phyloP scores from a whole-genome alignment of 2,329 filamentous ascomycete species.

The Chrysoporthe cubensis region DNA sequence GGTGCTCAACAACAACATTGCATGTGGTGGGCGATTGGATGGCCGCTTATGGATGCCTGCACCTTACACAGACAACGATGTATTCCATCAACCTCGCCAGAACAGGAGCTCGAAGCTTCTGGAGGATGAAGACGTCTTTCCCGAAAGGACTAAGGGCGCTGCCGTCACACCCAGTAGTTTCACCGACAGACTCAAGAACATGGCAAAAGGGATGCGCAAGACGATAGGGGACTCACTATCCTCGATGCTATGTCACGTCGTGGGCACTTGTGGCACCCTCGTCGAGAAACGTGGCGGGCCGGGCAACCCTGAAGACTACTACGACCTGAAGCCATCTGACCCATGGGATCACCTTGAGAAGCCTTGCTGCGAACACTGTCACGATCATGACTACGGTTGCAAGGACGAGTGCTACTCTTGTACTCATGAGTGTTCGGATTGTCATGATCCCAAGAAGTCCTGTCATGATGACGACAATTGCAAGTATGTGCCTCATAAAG shows the following conservation, averaged over 20 bases:
- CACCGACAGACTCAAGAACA: not conserved
- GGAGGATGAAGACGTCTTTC: not conserved
- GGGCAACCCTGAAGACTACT: conserved; percentile 1
- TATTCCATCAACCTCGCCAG: conserved; percentile 5
- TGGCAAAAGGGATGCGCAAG: conserved; percentile 1
- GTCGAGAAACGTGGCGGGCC: conserved; percentile 10
- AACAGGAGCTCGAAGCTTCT: not conserved
- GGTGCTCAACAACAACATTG: not conserved
- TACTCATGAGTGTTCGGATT: not conserved
- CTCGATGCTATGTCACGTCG: not conserved
- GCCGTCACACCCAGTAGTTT: not conserved
- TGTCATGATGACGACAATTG: too few species aligned
- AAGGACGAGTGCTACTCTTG: not conserved
- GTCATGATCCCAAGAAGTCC: not conserved
- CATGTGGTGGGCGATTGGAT: conserved; percentile 15
- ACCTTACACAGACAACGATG: conserved; percentile 8
- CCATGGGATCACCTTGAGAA: conserved; percentile 9
- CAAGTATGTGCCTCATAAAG: too few species aligned
- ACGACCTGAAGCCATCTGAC: not conserved
- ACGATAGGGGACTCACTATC: not conserved
- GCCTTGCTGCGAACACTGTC: not conserved
- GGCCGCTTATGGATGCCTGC: conserved; percentile 3
- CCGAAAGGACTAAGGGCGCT: not conserved
- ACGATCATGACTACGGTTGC: not conserved
- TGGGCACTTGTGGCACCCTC: not conserved